phyloP scores from a whole-genome alignment of 108 stramenopile genomes.

The Bacterosira constricta region DNA sequence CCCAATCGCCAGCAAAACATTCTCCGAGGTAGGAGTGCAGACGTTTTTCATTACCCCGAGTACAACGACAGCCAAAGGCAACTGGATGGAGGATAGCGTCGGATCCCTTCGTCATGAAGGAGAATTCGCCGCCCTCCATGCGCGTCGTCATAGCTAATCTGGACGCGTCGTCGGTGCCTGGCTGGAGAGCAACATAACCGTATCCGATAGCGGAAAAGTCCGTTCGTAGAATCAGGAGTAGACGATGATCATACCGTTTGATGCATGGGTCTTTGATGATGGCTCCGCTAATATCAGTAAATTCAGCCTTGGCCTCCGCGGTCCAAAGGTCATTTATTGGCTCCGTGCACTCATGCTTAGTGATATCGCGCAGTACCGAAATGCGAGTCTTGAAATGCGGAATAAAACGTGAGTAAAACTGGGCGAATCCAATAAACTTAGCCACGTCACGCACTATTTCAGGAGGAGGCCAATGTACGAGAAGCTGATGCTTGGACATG shows the following conservation, averaged over 20 bases:
- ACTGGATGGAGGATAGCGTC: neutral
- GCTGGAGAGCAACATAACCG: neutral
- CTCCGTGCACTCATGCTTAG: neutral
- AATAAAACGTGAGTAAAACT: neutral
- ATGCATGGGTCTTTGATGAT: constrained; percentile 15
- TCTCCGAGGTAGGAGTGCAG: neutral
- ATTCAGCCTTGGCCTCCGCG: neutral
- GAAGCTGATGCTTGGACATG: neutral
- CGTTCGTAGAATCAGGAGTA: neutral
- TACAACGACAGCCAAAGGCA: neutral
- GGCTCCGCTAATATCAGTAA: neutral
- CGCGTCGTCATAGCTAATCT: neutral
- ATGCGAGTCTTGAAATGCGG: neutral
- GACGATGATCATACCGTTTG: neutral
- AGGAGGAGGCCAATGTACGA: constrained; percentile 5
- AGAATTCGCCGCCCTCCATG: constrained; percentile 11
- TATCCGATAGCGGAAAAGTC: neutral
- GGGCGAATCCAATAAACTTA: constrained; percentile 8
- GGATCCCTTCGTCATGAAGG: neutral
- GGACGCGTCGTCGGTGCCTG: neutral
- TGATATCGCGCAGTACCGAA: neutral
- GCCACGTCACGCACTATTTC: constrained; percentile 9
- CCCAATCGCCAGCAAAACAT: constrained; percentile 1
- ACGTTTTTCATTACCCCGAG: neutral
- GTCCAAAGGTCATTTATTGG: neutral